phyloP scores from a whole-genome alignment of 768 basidiomycete species.

The Amanita pallidorosea region DNA sequence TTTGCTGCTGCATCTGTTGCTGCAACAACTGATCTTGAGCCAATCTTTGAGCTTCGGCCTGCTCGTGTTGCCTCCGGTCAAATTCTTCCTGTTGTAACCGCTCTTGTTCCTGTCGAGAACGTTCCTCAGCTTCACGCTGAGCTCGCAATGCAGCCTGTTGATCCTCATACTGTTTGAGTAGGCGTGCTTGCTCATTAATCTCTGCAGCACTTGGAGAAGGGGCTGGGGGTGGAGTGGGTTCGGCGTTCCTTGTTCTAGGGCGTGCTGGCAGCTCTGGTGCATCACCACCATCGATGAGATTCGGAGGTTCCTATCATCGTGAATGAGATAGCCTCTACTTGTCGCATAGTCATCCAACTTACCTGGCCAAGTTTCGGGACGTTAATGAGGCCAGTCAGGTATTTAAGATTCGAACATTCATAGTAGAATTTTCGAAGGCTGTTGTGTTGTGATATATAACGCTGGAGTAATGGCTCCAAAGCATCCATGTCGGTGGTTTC shows the following conservation, averaged over 20 bases:
- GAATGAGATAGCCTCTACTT: slow-evolving; percentile 3
- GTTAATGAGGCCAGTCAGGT: slow-evolving; percentile 94
- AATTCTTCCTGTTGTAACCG: slow-evolving; percentile 79
- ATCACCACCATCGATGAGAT: slow-evolving; percentile 71
- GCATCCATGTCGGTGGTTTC: slow-evolving; percentile 87
- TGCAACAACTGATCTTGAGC: slow-evolving; percentile 88
- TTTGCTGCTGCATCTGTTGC: slow-evolving; percentile 79
- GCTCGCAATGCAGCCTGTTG: slow-evolving; percentile 84
- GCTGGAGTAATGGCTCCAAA: slow-evolving; percentile 77
- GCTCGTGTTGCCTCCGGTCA: slow-evolving; percentile 77
- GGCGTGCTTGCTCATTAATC: slow-evolving; percentile 83
- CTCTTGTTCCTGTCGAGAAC: slow-evolving; percentile 65
- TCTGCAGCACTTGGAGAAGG: slow-evolving; percentile 61
- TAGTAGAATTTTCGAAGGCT: slow-evolving; percentile 96
- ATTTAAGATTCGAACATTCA: slow-evolving; percentile 98
- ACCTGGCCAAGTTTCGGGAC: slow-evolving; percentile 95
- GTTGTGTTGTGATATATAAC: slow-evolving; percentile 88
- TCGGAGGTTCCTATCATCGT: slow-evolving; percentile 79
- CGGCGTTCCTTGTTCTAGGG: slow-evolving; percentile 43
- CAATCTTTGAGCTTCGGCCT: slow-evolving; percentile 77
- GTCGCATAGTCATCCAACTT: slow-evolving; percentile 12
- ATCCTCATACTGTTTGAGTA: slow-evolving; percentile 94
- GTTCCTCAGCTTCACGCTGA: slow-evolving; percentile 76
- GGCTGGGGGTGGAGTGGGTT: slow-evolving; percentile 58
- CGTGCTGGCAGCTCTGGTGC: slow-evolving; percentile 80